Conservation (phyloP, 352 stramenopile species). For the Globisporangium solare region DNA sequence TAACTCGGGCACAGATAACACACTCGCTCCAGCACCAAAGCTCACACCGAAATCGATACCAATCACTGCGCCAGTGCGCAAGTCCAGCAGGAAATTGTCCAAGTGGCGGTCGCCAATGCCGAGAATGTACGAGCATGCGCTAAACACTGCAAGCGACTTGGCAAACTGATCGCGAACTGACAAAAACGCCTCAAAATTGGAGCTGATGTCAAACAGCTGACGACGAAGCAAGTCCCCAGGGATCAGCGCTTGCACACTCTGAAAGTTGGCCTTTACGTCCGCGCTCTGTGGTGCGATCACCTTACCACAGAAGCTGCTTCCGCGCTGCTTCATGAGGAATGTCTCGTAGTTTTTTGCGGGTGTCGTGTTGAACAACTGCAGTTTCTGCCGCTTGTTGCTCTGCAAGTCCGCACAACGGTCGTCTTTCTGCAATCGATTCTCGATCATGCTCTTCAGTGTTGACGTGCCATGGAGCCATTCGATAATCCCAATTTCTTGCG, state of each 20-base stretch:
- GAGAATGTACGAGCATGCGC: conserved; percentile 82
- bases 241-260: conserved; percentile 57
- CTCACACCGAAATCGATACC: conserved; percentile 92
- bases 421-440: conserved; percentile 64
- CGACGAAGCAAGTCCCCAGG: conserved; percentile 70
- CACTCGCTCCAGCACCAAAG: conserved; percentile 82
- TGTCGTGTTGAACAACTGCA: conserved; percentile 75
- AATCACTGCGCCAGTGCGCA: conserved; percentile 66
- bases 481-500: conserved; percentile 76
- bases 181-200: conserved; percentile 80
- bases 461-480: conserved; percentile 78
- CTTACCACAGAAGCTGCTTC: conserved; percentile 63
- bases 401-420: conserved; percentile 45
- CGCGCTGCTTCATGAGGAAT: conserved; percentile 71
- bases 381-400: conserved; percentile 66
- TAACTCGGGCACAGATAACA: conserved; percentile 85
- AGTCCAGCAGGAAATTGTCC: conserved; percentile 89
- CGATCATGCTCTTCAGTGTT: conserved; percentile 77
- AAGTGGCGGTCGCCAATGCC: conserved; percentile 90
- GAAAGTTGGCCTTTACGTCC: conserved; percentile 53
- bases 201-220: conserved; percentile 65
- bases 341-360: conserved; percentile 67
- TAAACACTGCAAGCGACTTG: conserved; percentile 81
- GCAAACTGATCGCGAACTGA: conserved; percentile 80
- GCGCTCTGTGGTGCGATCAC: conserved; percentile 41